Percentiles rank a stretch among this genome's conserved stretches.
Evolutionary conservation across 768 basidiomycete genomes (phyloP).

Genomic region (Pleurotus djamor): DNA sequence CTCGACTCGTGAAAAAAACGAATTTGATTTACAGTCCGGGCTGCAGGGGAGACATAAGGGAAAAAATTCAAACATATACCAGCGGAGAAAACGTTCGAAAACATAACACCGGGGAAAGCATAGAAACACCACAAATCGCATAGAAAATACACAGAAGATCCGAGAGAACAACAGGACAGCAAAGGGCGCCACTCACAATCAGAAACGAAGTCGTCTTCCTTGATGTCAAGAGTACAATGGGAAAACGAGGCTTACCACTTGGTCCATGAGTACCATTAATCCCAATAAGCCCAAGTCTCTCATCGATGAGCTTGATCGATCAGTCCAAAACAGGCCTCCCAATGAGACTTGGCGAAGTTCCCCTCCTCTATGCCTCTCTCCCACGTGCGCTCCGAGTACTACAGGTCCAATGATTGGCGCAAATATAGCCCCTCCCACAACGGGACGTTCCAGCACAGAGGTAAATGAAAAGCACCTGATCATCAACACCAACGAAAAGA

Average conservation of each 20-base stretch:
- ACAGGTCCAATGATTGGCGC: background rate
- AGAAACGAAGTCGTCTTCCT: background rate
- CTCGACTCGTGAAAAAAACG: background rate
- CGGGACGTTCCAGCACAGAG: background rate
- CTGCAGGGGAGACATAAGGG: background rate
- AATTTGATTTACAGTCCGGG: background rate
- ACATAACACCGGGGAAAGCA: background rate
- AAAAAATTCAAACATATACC: background rate
- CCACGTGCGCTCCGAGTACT: background rate
- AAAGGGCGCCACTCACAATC: background rate
- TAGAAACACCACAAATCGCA: background rate
- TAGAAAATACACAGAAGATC: background rate
- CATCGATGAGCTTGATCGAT: slow-evolving; percentile 5
- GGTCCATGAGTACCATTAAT: slow-evolving; percentile 2
- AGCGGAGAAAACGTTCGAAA: background rate
- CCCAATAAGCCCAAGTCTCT: slow-evolving; percentile 2
- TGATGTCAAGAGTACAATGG: slow-evolving; percentile 1
- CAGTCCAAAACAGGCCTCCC: background rate
- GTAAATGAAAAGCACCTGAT: slow-evolving; percentile 7
- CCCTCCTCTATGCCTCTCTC: background rate
- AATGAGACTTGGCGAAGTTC: background rate
- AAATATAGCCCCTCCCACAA: slow-evolving; percentile 1
- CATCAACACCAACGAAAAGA: background rate
- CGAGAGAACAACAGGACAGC: background rate
- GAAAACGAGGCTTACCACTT: slow-evolving; percentile 6